Conservation (phyloP, 352 stramenopile genomes). For the Phytopythium sindhum region DNA sequence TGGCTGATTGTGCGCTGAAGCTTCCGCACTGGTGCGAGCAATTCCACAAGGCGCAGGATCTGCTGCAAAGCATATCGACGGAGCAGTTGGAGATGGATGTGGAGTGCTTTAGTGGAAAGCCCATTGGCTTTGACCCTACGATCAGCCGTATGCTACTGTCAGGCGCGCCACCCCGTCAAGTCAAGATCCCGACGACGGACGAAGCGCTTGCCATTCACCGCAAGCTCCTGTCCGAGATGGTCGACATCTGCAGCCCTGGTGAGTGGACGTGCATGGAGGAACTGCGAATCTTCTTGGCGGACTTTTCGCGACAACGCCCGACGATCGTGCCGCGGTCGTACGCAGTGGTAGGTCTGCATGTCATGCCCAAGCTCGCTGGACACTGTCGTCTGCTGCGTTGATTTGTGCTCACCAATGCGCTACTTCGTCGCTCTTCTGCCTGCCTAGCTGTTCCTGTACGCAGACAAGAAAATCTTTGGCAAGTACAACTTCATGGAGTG, state of each 20-base stretch:
- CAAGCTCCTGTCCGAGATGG: constrained; percentile 51
- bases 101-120: constrained; percentile 65
- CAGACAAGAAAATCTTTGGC: constrained; percentile 83
- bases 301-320: constrained; percentile 67
- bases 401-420: neutral
- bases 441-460: constrained; percentile 73
- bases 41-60: constrained; percentile 38
- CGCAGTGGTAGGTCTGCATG: constrained; percentile 48
- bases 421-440: neutral
- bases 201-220: constrained; percentile 45
- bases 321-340: constrained; percentile 80
- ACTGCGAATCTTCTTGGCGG: constrained; percentile 66
- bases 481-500: constrained; percentile 85
- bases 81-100: constrained; percentile 66
- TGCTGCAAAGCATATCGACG: constrained; percentile 40
- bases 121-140: constrained; percentile 69
- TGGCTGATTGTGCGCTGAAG: constrained; percentile 41
- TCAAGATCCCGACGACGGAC: constrained; percentile 59
- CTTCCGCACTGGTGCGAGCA: constrained; percentile 33
- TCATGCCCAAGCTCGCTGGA: neutral
- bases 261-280: constrained; percentile 81
- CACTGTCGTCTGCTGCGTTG: neutral
- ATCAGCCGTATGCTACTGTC: constrained; percentile 72
- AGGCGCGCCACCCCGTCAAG: constrained; percentile 65
- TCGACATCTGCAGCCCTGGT: constrained; percentile 49